Evolutionary conservation across 805 yeast genomes (phyloP).

Genomic region (Candida methanosorbosa): DNA sequence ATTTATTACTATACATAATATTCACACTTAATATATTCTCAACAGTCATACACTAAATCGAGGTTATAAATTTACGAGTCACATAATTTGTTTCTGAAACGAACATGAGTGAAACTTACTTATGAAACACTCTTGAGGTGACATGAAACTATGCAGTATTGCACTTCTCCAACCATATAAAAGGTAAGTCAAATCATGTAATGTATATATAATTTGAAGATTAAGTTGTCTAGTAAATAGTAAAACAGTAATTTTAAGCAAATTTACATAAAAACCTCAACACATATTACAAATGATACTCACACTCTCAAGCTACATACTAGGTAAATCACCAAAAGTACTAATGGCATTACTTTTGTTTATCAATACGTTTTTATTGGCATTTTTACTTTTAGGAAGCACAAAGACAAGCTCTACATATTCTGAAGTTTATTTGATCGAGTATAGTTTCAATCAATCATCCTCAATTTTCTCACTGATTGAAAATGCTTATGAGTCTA

Average conservation of each 20-base stretch:
- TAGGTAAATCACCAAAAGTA: not conserved
- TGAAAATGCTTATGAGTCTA: slow-evolving; percentile 24
- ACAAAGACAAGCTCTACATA: slow-evolving; percentile 30
- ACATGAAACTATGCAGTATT: no score
- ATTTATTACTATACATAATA: not conserved
- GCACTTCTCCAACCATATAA: no score
- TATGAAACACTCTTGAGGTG: no score
- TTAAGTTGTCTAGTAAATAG: no score
- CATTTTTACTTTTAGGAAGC: slow-evolving; percentile 52
- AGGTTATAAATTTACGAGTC: no score
- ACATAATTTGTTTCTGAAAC: no score
- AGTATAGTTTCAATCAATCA: slow-evolving; percentile 36
- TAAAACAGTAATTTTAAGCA: no score
- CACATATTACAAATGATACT: not conserved
- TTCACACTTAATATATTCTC: no score
- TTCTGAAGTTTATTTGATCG: slow-evolving; percentile 41
- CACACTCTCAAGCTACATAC: not conserved
- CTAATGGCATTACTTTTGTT: slow-evolving; percentile 11
- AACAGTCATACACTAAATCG: no score
- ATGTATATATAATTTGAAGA: no score
- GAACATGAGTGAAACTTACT: no score
- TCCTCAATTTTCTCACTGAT: slow-evolving; percentile 35
- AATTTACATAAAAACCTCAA: not conserved
- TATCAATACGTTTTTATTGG: slow-evolving; percentile 39
- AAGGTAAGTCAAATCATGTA: no score